Evolutionary conservation across 208 protist species (phyloP), one percentile per base, ranked within the genome.

Genomic region (Leishmania mexicana): DNA sequence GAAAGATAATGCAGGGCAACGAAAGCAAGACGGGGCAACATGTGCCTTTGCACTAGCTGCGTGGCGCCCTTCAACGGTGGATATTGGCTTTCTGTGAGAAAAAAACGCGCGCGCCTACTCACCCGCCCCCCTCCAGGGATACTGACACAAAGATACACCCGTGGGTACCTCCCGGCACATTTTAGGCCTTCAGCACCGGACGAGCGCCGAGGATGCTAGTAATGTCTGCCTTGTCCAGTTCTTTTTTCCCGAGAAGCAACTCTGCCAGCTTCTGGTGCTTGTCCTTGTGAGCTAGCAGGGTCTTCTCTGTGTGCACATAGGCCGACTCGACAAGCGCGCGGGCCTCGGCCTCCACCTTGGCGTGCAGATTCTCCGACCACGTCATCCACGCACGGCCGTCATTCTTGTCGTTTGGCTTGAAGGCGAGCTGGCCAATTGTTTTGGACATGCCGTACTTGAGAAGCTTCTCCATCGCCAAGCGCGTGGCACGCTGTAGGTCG

Each of bases 381-480:
- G 89, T 96, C 92, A 96, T 95, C 92, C 93, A 98, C 76, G 92
- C 94, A 1, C 96, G 92, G 21, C 96, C 96, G 70, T 96, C 92
- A 83, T 96, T 96, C 81, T 90, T 88, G 40, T 95, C 93, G 72
- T 98, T 96, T 31, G 94, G 93, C 85, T 97, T 94, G 83, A 97
- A 97, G 67, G 96, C 92, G 40, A 98, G 88, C 74, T 96, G 89
- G 35, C 94, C 94, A 68, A 96, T 92, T 15, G 84, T 84, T 81
- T 96, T 93, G 71, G 94, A 96, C 95, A 98, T 97, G 78, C 96
- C 96, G 79, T 93, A 97, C 83, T 94, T 90, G 21, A 97, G 84
- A 57, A 98, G 85, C 83, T 97, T 94, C 67, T 97, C 93, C 90
- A 97, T 96, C 51, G 96, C 87, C 78, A 96, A 86, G 24, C 93